A percentile compares a stretch with the other conserved stretches of the same genome.
These are phyloP conservation scores for Pholiota conissans DNA, from an alignment of 768 basidiomycete genomes.

Conservation along the genomic window DNA sequence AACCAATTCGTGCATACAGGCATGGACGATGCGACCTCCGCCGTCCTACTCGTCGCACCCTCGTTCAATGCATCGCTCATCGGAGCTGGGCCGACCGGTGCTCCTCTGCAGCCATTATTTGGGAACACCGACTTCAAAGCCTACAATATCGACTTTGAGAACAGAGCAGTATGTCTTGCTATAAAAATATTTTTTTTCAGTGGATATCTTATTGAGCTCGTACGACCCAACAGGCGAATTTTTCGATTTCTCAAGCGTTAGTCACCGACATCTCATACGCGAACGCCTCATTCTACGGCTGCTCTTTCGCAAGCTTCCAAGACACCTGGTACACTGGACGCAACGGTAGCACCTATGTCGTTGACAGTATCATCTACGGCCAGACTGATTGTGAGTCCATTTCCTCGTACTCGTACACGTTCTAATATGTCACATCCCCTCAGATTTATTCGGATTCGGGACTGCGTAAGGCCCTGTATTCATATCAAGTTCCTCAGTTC, in stretches of 20 bases:
- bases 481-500: background rate
- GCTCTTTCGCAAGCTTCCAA: slow-evolving; percentile 60
- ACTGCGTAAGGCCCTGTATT: slow-evolving; percentile 42
- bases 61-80: slow-evolving; percentile 57
- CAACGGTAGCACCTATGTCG: slow-evolving; percentile 57
- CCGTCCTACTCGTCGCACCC: slow-evolving; percentile 58
- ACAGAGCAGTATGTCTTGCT: slow-evolving; percentile 54
- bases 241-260: slow-evolving; percentile 59
- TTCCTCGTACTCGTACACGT: background rate
- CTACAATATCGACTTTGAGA: slow-evolving; percentile 69
- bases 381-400: slow-evolving; percentile 57
- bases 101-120: slow-evolving; percentile 48
- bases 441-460: slow-evolving; percentile 62
- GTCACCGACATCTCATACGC: slow-evolving; percentile 63
- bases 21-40: slow-evolving; percentile 57
- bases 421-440: background rate
- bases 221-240: slow-evolving; percentile 42
- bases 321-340: slow-evolving; percentile 68
- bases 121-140: slow-evolving; percentile 61
- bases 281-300: slow-evolving; percentile 69
- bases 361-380: slow-evolving; percentile 63
- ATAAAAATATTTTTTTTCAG: background rate
- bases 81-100: slow-evolving; percentile 59
- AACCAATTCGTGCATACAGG: slow-evolving; percentile 40
- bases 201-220: background rate